These are phyloP conservation scores for Parachaetomium inaequale DNA, from an alignment of 495 filamentous ascomycete species.

Conservation along the genomic window DNA sequence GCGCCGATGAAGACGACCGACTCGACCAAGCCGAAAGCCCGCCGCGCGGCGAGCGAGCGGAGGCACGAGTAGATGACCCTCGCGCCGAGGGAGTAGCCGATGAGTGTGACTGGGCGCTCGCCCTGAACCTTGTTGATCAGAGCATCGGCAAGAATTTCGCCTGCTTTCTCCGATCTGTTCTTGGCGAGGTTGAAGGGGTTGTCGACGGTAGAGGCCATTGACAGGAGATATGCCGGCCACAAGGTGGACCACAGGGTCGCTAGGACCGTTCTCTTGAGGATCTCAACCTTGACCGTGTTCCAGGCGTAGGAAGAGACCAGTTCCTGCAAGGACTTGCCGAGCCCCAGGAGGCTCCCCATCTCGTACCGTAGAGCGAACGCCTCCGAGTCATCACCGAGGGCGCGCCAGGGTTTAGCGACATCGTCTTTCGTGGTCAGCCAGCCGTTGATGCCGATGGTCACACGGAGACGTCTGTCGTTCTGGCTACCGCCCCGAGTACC, in stretches of 20 bases:
- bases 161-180: conserved; percentile 75
- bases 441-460: conserved; percentile 80
- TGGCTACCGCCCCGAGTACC: conserved; percentile 32
- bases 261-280: conserved; percentile 73
- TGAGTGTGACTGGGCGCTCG: conserved; percentile 75
- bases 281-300: conserved; percentile 64
- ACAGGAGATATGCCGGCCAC: conserved; percentile 71
- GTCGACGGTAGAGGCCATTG: conserved; percentile 62
- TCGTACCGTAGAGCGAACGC: conserved; percentile 83
- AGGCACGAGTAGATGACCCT: conserved; percentile 78
- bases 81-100: conserved; percentile 83
- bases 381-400: conserved; percentile 64
- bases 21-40: conserved; percentile 77
- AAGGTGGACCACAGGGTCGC: conserved; percentile 66
- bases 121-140: conserved; percentile 81
- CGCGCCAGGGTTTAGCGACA: conserved; percentile 70
- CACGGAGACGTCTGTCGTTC: conserved; percentile 56
- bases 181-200: conserved; percentile 83
- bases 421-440: conserved; percentile 71
- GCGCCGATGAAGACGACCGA: conserved; percentile 78
- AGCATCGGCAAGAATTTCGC: conserved; percentile 76
- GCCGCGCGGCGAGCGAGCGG: conserved; percentile 60
- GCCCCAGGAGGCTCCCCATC: conserved; percentile 64
- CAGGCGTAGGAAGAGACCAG: conserved; percentile 71
- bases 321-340: conserved; percentile 65